Evolutionary conservation across 306 rosid species (phyloP).

Genomic region (Mucuna pruriens): DNA sequence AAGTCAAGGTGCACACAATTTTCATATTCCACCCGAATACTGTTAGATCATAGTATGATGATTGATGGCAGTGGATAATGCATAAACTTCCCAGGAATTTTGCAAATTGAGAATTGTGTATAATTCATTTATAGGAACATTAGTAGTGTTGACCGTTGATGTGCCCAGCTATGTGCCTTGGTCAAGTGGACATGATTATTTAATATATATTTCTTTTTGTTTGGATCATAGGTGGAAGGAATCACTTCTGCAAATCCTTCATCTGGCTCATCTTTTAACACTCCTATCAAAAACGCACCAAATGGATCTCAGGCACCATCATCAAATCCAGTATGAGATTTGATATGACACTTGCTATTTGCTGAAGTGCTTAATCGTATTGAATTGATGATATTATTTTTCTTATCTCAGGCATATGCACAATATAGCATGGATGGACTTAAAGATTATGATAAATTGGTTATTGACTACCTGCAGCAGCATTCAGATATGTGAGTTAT

Average conservation of each 20-base stretch:
- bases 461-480: slow-evolving; percentile 76
- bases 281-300: slow-evolving; percentile 52
- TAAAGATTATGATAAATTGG: slow-evolving; percentile 69
- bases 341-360: background rate
- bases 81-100: background rate
- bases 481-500: slow-evolving; percentile 78
- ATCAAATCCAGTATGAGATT: slow-evolving; percentile 60
- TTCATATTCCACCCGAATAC: background rate
- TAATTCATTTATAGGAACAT: background rate
- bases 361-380: slow-evolving; percentile 13
- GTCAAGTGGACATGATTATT: background rate
- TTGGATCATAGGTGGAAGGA: slow-evolving; percentile 56
- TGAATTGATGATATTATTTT: slow-evolving; percentile 30
- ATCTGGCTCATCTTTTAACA: slow-evolving; percentile 49
- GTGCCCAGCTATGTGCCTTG: background rate
- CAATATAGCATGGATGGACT: slow-evolving; percentile 65
- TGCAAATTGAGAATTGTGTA: slow-evolving; percentile 21
- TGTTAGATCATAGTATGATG: background rate
- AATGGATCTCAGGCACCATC: slow-evolving; percentile 57
- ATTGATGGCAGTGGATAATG: background rate
- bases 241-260: slow-evolving; percentile 46
- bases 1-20: slow-evolving; percentile 53
- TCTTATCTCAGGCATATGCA: slow-evolving; percentile 57
- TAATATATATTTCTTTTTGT: slow-evolving; percentile 7
- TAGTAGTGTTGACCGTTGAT: background rate